Evolutionary conservation across 257 asterid genomes (phyloP), one percentile per base, ranked within the genome.

Genomic region (Phtheirospermum japonicum): DNA sequence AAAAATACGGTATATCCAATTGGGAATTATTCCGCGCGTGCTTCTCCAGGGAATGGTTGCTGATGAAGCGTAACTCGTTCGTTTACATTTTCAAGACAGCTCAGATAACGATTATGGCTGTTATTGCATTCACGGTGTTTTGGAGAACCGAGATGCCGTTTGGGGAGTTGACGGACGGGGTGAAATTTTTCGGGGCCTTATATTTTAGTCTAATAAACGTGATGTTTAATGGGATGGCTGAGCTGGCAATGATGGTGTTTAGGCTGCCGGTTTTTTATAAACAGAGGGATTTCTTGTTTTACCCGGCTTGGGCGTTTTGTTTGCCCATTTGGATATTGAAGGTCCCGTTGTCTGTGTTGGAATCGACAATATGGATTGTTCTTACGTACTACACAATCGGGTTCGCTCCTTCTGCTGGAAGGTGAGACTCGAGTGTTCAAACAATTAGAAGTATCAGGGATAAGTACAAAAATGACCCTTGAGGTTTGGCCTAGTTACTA

Each of bases 221-320:
- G 9, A 76, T 79, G 80, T 82, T 82, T 63, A 77, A 76, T 64
- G 88, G 80, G 34, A 63, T 73, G 83, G 71, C 76, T 16, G 88
- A 82, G 43, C 70, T 79, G 51, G 58, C 79, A 28, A 42, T 75
- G 65, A 79, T 76, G 1, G 75, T 75, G 5, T 48, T 40, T 11
- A 79, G 77, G 64, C 76, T 82, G 37, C 85, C 83, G 4, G 83
- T 76, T 11, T 82, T 82, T 45, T 79, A 48, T 45, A 82, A 79
- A 62, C 88, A 82, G 48, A 75, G 88, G n/a, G 81, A 82, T 57
- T 58, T 43, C 53, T 46, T 74, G 59, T 79, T 82, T 65, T 76
- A 73, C 66, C 85, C 85, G 1, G 74, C 88, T 0, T 82, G 88
- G 88, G 85, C 83, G 12, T 79, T 63, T 64, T 69, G 70, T 39